Evolutionary conservation across 208 protist genomes (phyloP).

Genomic region (Sergeia podlipaevii): DNA sequence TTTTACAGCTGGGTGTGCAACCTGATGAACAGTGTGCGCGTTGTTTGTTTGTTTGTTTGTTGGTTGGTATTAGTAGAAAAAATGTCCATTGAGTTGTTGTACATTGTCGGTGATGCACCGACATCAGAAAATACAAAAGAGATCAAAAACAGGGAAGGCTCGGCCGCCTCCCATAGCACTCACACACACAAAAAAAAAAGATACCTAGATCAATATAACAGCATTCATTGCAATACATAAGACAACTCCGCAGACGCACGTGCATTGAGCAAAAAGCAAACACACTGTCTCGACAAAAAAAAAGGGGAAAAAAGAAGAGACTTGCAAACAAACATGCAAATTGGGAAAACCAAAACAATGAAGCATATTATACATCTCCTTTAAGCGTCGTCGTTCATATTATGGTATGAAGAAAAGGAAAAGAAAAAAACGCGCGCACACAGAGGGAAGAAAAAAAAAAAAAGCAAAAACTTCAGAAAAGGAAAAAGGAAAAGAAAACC

Average conservation of each 20-base stretch:
- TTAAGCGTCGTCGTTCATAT: not conserved
- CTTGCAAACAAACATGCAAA: not conserved
- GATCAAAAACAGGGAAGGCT: too few species aligned
- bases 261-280: too few species aligned
- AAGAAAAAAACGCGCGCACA: slow-evolving; percentile 2
- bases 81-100: too few species aligned
- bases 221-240: too few species aligned
- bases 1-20: too few species aligned
- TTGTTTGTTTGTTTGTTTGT: too few species aligned
- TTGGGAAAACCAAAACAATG: not conserved
- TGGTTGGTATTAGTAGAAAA: too few species aligned
- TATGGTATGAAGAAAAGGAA: not conserved
- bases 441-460: not conserved
- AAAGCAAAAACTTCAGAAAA: slow-evolving; percentile 4
- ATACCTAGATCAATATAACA: too few species aligned
- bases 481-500: slow-evolving; percentile 4
- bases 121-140: not conserved
- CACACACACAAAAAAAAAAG: too few species aligned
- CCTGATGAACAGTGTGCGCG: too few species aligned
- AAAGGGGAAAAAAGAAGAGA: not conserved
- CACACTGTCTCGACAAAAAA: not conserved
- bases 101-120: not conserved
- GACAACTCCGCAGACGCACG: too few species aligned
- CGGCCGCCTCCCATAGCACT: too few species aligned
- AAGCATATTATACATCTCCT: slow-evolving; percentile 3